Evolutionary conservation across 202 grass and related monocot species (phyloP).

Genomic region (Panicum virgatum): DNA sequence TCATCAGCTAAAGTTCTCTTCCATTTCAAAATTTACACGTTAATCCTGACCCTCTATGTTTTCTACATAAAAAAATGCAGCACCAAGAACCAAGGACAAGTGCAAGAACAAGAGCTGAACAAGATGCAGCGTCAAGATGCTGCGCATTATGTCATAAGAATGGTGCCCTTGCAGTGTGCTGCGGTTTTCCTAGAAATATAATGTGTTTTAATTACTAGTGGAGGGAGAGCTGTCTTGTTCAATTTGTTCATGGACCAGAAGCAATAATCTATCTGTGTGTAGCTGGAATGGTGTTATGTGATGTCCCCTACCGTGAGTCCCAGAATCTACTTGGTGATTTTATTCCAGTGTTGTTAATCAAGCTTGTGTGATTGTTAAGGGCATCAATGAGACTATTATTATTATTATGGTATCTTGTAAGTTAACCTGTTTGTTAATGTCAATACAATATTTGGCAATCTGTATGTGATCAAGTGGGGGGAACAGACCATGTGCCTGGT

Average conservation of each 20-base stretch:
- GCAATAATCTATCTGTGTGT: constrained; percentile 74
- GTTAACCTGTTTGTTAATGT: constrained; percentile 65
- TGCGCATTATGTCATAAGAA: constrained; percentile 51
- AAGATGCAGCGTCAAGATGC: constrained; percentile 48
- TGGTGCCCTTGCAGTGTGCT: constrained; percentile 56
- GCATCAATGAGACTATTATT: constrained; percentile 57
- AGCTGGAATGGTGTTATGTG: constrained; percentile 71
- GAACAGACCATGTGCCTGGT: constrained; percentile 76
- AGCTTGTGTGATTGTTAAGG: constrained; percentile 63
- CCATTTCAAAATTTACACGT: constrained; percentile 40
- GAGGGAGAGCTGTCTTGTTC: constrained; percentile 67
- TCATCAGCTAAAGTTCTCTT: constrained; percentile 42
- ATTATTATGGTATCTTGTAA: constrained; percentile 74
- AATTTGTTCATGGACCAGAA: constrained; percentile 75
- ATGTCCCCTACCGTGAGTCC: constrained; percentile 60
- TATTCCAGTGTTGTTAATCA: constrained; percentile 84
- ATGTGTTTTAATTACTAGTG: constrained; percentile 65
- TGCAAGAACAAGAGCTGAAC: constrained; percentile 79
- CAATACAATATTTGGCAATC: constrained; percentile 56
- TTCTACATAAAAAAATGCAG: constrained; percentile 47
- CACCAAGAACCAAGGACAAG: constrained; percentile 86
- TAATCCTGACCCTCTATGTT: constrained; percentile 22
- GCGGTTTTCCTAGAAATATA: constrained; percentile 67
- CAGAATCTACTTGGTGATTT: constrained; percentile 69
- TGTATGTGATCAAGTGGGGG: constrained; percentile 69